phyloP scores from a whole-genome alignment of 192 early-diverging fungal species.

The Chytriomyces confervae region DNA sequence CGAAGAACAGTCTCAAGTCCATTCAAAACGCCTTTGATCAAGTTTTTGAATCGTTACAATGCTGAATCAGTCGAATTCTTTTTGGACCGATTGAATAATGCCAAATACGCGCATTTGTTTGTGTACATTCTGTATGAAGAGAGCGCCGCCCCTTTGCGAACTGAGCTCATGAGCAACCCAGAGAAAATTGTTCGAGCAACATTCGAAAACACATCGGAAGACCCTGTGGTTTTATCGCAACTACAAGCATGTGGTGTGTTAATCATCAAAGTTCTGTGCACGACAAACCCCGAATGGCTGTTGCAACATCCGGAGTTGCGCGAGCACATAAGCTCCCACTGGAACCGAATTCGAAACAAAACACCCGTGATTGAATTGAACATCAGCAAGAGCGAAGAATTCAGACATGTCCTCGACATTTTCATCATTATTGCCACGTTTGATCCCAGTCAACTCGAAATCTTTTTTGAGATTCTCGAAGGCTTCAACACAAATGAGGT shows the following conservation, averaged over 20 bases:
- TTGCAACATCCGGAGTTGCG: slow-evolving; percentile 41
- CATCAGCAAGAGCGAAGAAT: slow-evolving; percentile 44
- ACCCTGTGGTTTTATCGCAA: slow-evolving; percentile 7
- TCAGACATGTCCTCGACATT: slow-evolving; percentile 70
- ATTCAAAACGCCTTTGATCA: slow-evolving; percentile 87
- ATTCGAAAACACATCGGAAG: slow-evolving; percentile 23
- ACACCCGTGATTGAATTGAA: slow-evolving; percentile 27
- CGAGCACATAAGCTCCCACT: slow-evolving; percentile 30
- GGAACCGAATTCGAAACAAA: slow-evolving; percentile 35
- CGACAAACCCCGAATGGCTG: slow-evolving; percentile 48
- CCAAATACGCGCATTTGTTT: slow-evolving; percentile 55
- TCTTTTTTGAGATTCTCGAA: slow-evolving; percentile 77
- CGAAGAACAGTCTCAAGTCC: slow-evolving; percentile 88
- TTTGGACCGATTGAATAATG: slow-evolving; percentile 56
- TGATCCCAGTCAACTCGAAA: slow-evolving; percentile 68
- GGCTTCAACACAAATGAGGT: slow-evolving; percentile 72
- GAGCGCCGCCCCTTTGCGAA: slow-evolving; percentile 36
- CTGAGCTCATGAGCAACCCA: slow-evolving; percentile 37
- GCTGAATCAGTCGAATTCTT: slow-evolving; percentile 87
- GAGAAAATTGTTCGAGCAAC: slow-evolving; percentile 39
- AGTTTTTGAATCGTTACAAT: slow-evolving; percentile 90
- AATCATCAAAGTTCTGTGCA: slow-evolving; percentile 35
- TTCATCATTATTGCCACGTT: slow-evolving; percentile 70
- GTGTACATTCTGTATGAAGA: slow-evolving; percentile 38
- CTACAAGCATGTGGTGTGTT: slow-evolving; percentile 31